These are phyloP conservation scores for Malus hybrid DNA, from an alignment of 331 rosid genomes.

Conservation along the genomic window DNA sequence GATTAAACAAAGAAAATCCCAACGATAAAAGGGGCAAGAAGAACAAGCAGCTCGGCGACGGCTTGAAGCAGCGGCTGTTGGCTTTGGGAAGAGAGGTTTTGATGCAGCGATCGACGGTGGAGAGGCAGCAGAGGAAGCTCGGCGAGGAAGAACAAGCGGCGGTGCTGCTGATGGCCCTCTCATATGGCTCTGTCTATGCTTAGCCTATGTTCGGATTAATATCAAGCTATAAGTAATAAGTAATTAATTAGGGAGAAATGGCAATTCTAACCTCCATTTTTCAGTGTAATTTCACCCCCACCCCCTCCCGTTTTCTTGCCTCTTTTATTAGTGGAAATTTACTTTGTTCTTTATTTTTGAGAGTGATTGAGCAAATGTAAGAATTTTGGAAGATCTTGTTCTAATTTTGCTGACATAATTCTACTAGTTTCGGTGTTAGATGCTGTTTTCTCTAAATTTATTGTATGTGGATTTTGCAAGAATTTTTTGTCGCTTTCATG, in stretches of 20 bases:
- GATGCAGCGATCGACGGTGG: constrained; percentile 72
- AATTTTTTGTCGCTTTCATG: background rate
- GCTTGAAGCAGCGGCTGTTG: constrained; percentile 55
- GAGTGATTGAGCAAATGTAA: constrained; percentile 46
- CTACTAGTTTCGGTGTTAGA: background rate
- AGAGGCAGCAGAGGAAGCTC: constrained; percentile 62
- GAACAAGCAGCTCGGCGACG: constrained; percentile 39
- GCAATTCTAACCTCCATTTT: constrained; percentile 19
- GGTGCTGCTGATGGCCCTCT: constrained; percentile 76
- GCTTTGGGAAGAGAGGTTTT: constrained; percentile 62
- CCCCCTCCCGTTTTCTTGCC: background rate
- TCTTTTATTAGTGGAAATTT: constrained; percentile 10
- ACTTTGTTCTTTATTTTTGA: constrained; percentile 16
- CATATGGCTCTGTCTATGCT: constrained; percentile 91
- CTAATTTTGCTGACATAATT: constrained; percentile 33
- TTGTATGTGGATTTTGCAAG: background rate
- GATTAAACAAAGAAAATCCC: constrained; percentile 44
- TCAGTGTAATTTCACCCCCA: constrained; percentile 13
- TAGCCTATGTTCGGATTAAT: background rate
- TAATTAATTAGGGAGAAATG: constrained; percentile 8
- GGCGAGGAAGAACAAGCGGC: constrained; percentile 97
- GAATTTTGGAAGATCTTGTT: constrained; percentile 27
- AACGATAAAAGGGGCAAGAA: constrained; percentile 53
- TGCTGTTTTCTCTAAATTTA: background rate
- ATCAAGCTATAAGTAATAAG: background rate